Evolutionary conservation across 306 rosid species (phyloP).

Genomic region (Aeschynomene evenia): DNA sequence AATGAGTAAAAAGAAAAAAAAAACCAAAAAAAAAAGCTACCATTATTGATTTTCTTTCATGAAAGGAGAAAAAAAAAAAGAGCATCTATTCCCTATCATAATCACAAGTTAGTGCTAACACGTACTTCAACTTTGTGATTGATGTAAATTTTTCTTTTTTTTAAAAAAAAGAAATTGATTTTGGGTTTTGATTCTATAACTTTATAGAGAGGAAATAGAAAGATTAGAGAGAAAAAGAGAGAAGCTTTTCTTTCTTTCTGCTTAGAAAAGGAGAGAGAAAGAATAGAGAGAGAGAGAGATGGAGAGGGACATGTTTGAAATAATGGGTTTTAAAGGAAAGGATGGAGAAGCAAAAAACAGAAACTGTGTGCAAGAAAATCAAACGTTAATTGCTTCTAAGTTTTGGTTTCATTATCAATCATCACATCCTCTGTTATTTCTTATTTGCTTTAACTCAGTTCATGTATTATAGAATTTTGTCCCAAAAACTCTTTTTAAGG

Average conservation of each 20-base stretch:
- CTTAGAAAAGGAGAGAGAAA: background rate
- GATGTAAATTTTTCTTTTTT: constrained; percentile 19
- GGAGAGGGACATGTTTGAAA: constrained; percentile 21
- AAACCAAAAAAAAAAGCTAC: background rate
- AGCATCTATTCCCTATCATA: constrained; percentile 30
- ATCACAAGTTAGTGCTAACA: constrained; percentile 24
- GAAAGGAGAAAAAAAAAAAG: constrained; percentile 4
- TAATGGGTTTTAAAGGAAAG: constrained; percentile 28
- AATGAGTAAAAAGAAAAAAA: background rate
- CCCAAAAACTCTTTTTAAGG: too few species aligned
- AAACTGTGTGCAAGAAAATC: constrained; percentile 39
- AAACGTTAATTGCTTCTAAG: constrained; percentile 27
- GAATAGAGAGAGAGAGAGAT: background rate
- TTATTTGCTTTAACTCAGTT: background rate
- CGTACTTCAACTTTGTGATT: constrained; percentile 15
- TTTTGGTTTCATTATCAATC: constrained; percentile 25
- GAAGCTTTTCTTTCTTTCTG: constrained; percentile 14
- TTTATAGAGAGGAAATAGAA: constrained; percentile 35
- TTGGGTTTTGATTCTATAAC: constrained; percentile 35
- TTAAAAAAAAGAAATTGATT: too few species aligned
- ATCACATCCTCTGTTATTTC: background rate
- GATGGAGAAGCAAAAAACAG: constrained; percentile 21
- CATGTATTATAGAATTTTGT: too few species aligned
- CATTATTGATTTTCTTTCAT: constrained; percentile 12
- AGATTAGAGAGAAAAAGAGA: constrained; percentile 13